Evolutionary conservation across 345 rosid genomes (phyloP), one percentile per base, ranked within the genome.

Genomic region (Lepidium sativum): DNA sequence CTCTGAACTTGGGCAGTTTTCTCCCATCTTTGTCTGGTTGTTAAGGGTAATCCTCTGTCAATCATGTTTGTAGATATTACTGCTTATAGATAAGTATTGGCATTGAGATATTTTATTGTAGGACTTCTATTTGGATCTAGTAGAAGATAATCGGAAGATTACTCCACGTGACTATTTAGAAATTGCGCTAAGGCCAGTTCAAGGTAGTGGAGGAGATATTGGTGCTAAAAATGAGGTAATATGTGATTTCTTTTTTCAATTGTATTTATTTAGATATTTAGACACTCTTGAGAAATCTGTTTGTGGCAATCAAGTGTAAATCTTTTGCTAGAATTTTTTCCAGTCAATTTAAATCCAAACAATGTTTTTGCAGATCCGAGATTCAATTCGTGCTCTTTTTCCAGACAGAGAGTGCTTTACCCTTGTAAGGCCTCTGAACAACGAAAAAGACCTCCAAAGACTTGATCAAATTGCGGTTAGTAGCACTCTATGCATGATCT

Each of bases 11-110:
- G 97, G 96, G 31, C 96, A 84, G 42, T 95, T 91, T 77, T 86
- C 97, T 33, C 99, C 99, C 34, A 86, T 95, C 41, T 95, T 95
- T 83, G 91, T 95, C 74, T 95, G 99, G 99, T 96, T 95, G 45
- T 76, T 95, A 50, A 84, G 99, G 84, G 99, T 95, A 84, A 67
- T 60, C 62, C 15, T 50, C 70, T 63, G 5, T 15, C n/a, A 38
- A 20, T 33, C 18, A 21, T 60, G 4, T 55, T 21, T 47, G 25
- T 60, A 6, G 29, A 32, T 14, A 8, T 16, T 1, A 5, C 53
- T n/a, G 9, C 51, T 16, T 27, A 12, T 31, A 35, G 13, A n/a
- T 18, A 44, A 41, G 17, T 68, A 44, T 32, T 49, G 52, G 50
- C 53, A n/a, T 37, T 54, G 55, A 47, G 12, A 25, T 65, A 8